Conservation (phyloP, 2,329 filamentous ascomycete genomes). For the Truncatella angustata region DNA sequence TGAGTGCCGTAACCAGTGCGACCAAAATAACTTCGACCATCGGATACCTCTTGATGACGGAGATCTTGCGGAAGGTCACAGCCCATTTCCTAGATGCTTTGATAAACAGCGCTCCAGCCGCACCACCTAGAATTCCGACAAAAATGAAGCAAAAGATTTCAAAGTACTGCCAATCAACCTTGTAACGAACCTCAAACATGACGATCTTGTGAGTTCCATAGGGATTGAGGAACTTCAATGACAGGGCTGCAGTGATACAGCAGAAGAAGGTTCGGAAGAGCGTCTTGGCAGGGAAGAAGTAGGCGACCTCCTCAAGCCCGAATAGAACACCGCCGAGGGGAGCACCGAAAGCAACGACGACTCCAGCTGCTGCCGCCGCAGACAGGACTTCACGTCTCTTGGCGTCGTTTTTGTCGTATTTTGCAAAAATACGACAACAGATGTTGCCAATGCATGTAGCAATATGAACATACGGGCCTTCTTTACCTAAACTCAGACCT, state of each 20-base stretch:
- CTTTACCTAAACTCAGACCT: slow-evolving; percentile 90
- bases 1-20: slow-evolving; percentile 76
- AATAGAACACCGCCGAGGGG: slow-evolving; percentile 87
- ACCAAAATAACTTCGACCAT: slow-evolving; percentile 87
- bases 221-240: slow-evolving; percentile 91
- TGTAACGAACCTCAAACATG: slow-evolving; percentile 89
- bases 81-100: slow-evolving; percentile 93
- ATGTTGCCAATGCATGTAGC: slow-evolving; percentile 95
- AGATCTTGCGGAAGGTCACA: slow-evolving; percentile 78
- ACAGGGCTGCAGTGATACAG: slow-evolving; percentile 88
- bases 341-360: slow-evolving; percentile 91
- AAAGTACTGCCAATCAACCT: slow-evolving; percentile 90
- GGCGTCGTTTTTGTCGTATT: slow-evolving; percentile 91
- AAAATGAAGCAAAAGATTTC: slow-evolving; percentile 82
- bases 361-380: slow-evolving; percentile 85
- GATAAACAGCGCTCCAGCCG: slow-evolving; percentile 88
- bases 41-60: slow-evolving; percentile 77
- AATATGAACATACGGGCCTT: slow-evolving; percentile 96
- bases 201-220: slow-evolving; percentile 97
- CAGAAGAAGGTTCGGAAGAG: slow-evolving; percentile 98
- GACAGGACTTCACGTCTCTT: slow-evolving; percentile 94
- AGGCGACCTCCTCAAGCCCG: slow-evolving; percentile 90
- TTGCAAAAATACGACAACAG: slow-evolving; percentile 85
- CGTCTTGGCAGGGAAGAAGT: slow-evolving; percentile 97
- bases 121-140: slow-evolving; percentile 83